Evolutionary conservation across 2,329 filamentous ascomycete genomes (phyloP).

Genomic region (Trichophyton rubrum): DNA sequence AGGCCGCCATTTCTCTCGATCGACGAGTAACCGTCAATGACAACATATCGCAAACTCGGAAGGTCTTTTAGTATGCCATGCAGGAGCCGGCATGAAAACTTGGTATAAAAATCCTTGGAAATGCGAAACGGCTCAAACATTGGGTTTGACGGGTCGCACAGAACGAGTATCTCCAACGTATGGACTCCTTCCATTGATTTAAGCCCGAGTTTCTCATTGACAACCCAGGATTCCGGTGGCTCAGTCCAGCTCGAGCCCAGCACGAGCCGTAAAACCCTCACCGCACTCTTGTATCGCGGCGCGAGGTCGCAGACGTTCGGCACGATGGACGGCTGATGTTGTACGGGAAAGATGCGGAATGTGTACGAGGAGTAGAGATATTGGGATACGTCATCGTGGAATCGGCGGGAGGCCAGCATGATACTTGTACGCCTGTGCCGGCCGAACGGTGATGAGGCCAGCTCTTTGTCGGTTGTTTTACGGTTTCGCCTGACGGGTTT

Average conservation of each 20-base stretch:
- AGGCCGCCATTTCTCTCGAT: constrained; percentile 1
- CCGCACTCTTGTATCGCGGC: background rate
- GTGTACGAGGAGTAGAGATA: constrained; percentile 1
- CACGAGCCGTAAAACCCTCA: constrained; percentile 4
- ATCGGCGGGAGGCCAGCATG: background rate
- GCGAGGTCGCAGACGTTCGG: background rate
- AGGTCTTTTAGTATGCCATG: background rate
- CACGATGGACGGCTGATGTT: background rate
- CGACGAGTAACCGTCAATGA: constrained; percentile 1
- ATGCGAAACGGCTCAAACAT: constrained; percentile 1
- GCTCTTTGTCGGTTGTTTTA: background rate
- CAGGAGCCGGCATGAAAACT: background rate
- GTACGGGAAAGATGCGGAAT: background rate
- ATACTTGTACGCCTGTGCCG: background rate
- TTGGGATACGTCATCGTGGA: constrained; percentile 3
- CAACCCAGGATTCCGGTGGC: constrained; percentile 2
- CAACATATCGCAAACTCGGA: background rate
- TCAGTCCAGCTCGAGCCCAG: constrained; percentile 2
- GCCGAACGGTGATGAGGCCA: background rate
- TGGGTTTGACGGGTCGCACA: constrained; percentile 2
- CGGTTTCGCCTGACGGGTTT: background rate
- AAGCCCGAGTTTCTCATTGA: constrained; percentile 2
- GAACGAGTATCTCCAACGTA: constrained; percentile 3
- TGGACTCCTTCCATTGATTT: background rate
- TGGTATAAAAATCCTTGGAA: constrained; percentile 3